Conservation (phyloP, 192 early-diverging fungal genomes). For the Pecoramyces ruminantium region DNA sequence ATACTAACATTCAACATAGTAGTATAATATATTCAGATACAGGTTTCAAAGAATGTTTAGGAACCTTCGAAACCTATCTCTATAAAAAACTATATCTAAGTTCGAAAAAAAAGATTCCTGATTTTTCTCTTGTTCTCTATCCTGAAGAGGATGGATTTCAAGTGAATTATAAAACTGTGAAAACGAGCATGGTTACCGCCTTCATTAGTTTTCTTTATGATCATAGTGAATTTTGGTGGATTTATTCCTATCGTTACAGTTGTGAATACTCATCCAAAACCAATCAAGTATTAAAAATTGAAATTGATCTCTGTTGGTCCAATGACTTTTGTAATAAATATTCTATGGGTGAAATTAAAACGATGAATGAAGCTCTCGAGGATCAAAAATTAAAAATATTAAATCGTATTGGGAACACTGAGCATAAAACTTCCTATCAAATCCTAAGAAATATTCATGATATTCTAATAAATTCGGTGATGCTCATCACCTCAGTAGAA, state of each 20-base stretch:
- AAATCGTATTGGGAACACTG: not conserved
- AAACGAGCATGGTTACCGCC: not conserved
- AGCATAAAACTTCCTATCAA: not conserved
- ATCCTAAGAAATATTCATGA: not conserved
- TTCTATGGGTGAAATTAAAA: not conserved
- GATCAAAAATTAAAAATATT: not conserved
- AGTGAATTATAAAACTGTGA: not conserved
- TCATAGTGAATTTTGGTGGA: not conserved
- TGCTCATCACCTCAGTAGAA: not conserved
- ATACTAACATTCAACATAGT: not conserved
- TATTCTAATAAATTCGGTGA: not conserved
- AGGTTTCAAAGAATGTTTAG: not conserved
- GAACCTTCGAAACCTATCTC: not conserved
- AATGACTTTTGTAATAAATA: not conserved
- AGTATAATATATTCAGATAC: not conserved
- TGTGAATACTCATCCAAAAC: not conserved
- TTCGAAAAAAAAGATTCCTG: not conserved
- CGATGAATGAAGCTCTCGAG: not conserved
- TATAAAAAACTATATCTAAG: not conserved
- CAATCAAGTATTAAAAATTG: not conserved
- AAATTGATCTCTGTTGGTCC: not conserved
- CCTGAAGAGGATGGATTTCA: not conserved
- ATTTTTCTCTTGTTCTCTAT: not conserved
- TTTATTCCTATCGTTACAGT: not conserved
- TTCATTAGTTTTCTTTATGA: not conserved